phyloP scores from a whole-genome alignment of 2,329 filamentous ascomycete genomes.

The Pestalotiopsis sp. region DNA sequence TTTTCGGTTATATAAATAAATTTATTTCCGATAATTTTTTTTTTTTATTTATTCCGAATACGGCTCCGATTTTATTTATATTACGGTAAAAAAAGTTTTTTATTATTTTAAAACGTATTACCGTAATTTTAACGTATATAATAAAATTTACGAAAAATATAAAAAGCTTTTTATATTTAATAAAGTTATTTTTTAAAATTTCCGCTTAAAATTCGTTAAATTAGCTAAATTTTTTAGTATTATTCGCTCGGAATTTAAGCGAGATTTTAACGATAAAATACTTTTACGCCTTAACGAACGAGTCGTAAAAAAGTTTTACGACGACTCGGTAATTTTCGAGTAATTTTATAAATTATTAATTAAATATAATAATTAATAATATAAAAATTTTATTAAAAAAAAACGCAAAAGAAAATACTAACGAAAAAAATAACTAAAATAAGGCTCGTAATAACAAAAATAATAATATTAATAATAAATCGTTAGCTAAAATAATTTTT shows the following conservation, averaged over 20 bases:
- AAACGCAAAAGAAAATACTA: not conserved
- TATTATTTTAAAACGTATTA: not conserved
- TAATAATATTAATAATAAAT: not conserved
- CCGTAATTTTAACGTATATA: not conserved
- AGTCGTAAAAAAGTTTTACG: not conserved
- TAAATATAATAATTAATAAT: slow-evolving; percentile 8
- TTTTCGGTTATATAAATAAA: not conserved
- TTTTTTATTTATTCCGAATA: not conserved
- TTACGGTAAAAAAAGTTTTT: not conserved
- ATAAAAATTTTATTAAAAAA: slow-evolving; percentile 2
- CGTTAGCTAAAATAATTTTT: not conserved
- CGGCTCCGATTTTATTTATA: not conserved
- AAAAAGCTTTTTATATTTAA: not conserved
- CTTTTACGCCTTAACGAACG: not conserved
- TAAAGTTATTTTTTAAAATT: not conserved
- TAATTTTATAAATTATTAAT: not conserved
- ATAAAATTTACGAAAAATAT: not conserved
- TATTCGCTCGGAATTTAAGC: not conserved
- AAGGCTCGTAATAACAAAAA: not conserved
- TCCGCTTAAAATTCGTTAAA: not conserved
- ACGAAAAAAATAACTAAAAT: not conserved
- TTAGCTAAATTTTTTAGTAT: not conserved
- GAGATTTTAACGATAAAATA: not conserved
- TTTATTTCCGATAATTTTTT: too few relatives aligned
- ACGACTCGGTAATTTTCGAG: not conserved